Evolutionary conservation across 306 rosid genomes (phyloP).

Genomic region (Gleditsia sinensis): DNA sequence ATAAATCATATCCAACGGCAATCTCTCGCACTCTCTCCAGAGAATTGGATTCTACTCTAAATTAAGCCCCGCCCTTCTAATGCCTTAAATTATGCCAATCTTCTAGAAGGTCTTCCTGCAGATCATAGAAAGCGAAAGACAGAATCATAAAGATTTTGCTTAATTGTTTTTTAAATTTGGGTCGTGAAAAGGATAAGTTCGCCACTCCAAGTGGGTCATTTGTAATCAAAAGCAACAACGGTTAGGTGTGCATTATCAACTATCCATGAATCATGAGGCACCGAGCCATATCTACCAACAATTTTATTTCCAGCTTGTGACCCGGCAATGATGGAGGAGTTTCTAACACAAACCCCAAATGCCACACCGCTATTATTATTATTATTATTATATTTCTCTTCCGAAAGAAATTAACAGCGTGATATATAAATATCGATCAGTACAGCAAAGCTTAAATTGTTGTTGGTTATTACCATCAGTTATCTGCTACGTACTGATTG

Average conservation of each 20-base stretch:
- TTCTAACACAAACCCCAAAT: conserved; percentile 20
- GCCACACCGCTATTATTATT: not conserved
- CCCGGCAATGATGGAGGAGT: conserved; percentile 39
- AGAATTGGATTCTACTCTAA: conserved; percentile 12
- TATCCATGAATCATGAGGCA: conserved; percentile 39
- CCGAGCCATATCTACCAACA: conserved; percentile 31
- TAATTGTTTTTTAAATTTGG: not conserved
- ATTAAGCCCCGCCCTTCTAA: conserved; percentile 32
- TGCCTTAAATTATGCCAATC: conserved; percentile 34
- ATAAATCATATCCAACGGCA: conserved; percentile 12
- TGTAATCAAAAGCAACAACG: conserved; percentile 42
- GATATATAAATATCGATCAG: no score
- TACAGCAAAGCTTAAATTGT: not conserved
- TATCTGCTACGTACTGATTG: conserved; percentile 20
- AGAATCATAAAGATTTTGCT: conserved; percentile 16
- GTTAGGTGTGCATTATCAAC: conserved; percentile 42
- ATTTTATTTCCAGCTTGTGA: conserved; percentile 33
- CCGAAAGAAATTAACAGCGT: no score
- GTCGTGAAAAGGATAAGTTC: conserved; percentile 46
- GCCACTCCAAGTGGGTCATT: conserved; percentile 42
- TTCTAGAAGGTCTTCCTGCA: conserved; percentile 36
- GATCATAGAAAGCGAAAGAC: conserved; percentile 15
- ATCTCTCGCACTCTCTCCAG: conserved; percentile 8
- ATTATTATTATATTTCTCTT: not conserved
- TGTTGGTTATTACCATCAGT: not conserved